Evolutionary conservation across 306 rosid genomes (phyloP), one percentile per base, ranked within the genome.

Genomic region (Lathyrus tuberosus): DNA sequence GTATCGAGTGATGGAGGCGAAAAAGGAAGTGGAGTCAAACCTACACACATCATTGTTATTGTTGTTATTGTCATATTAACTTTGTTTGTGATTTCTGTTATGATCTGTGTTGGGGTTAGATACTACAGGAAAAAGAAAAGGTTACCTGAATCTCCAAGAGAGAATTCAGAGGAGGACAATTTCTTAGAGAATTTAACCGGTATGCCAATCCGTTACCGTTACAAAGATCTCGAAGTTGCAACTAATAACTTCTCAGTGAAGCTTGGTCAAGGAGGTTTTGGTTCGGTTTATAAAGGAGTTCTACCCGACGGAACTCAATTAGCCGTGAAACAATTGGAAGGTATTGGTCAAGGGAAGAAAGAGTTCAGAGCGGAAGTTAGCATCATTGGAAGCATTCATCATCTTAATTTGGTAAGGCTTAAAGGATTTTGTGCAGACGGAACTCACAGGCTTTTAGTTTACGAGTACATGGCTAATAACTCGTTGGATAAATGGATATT

Each of bases 341-440:
- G 92, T 62, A 83, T 87, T 43, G 97, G 97, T 33, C 99, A 94
- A 63, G 98, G 98, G 62, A 94, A 90, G 88, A 93, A 90, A 76
- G 97, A 90, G 80, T 85, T 94, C 78, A 85, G 96, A 68, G 96
- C 98, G 18, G 96, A 94, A 83, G 98, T 90, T 60, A 94, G 96
- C 88, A 88, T 87, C 79, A 94, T 94, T 10, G 98, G 97, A 31
- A 90, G 92, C 81, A 88, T 94, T 74, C 98, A 94, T 77, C 98
- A 94, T 71, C 83, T 82, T 28, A 96, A 94, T 68, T 78, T 90
- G 84, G 98, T 90, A 17, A 78, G 76, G 87, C 91, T 90, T 2
- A 81, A 33, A 61, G 98, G 97, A 13, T 94, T 90, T 80, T 94
- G 96, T 72, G 91, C 97, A 3, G 96, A 94, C 75, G 95, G 94